A percentile compares a stretch with the other conserved stretches of the same genome.
These are phyloP conservation scores for Microcos paniculata DNA, from an alignment of 345 rosid genomes.

Conservation along the genomic window DNA sequence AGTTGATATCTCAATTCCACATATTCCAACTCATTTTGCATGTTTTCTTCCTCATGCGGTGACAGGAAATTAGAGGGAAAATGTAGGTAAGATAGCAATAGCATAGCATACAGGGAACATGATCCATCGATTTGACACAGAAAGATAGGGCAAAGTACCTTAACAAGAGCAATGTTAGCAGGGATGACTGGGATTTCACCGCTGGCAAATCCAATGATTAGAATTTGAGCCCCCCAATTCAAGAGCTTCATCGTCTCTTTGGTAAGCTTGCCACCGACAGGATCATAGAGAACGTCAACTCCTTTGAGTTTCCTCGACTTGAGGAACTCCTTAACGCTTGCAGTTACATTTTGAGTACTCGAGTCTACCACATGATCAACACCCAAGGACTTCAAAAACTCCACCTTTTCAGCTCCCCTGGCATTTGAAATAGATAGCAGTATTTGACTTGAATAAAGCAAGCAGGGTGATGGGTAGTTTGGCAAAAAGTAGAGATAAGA, in stretches of 20 bases:
- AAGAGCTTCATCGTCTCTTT: conserved; percentile 78
- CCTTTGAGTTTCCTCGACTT: conserved; percentile 75
- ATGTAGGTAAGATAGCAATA: too few species aligned
- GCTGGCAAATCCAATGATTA: conserved; percentile 89
- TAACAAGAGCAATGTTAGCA: conserved; percentile 85
- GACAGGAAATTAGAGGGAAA: background rate
- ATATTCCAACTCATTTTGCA: background rate
- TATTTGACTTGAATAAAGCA: background rate
- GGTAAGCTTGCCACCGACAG: conserved; percentile 82
- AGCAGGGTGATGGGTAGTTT: background rate
- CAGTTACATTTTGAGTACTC: conserved; percentile 56
- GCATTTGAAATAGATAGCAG: background rate
- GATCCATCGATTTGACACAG: background rate
- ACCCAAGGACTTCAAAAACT: conserved; percentile 70
- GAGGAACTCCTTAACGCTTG: conserved; percentile 74
- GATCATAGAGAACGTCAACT: conserved; percentile 84
- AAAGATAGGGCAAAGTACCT: conserved; percentile 42
- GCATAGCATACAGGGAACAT: background rate
- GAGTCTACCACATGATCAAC: conserved; percentile 83
- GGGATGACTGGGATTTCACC: conserved; percentile 85
- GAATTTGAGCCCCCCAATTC: conserved; percentile 92
- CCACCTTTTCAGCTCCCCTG: conserved; percentile 76
- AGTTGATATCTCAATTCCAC: background rate
- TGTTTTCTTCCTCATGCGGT: background rate
- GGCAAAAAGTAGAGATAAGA: background rate